Base-by-base conservation (phyloP, 805 yeast species). In the Schizosaccharomyces octosporus region DNA sequence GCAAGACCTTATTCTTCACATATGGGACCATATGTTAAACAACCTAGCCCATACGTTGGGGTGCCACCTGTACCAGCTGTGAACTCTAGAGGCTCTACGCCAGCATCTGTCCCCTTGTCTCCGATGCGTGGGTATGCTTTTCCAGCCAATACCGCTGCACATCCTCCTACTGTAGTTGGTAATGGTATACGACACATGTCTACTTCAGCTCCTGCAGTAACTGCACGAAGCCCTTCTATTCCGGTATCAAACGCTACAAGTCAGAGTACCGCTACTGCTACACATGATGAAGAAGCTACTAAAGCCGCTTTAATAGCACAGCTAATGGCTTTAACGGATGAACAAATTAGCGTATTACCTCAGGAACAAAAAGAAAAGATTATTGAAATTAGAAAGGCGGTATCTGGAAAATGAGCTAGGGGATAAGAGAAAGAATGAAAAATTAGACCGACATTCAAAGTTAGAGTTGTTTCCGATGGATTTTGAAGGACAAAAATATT, bases 241-340 rank as follows among this genome's bases (percentile, higher is more conserved):
- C 41, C 41, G 11, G 13, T 13, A 36, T 36, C 41, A 36, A 36
- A 36, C 15, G 11, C 41, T 36, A 36, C 41, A 13, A 36, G 41
- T 36, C 41, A 19, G 27, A 45, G 48, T 62, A 7, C 45, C 59
- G 11, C 55, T 27, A 36, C 62, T 64, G 17, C 60, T 17, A 63
- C 64, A 9, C 42, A 62, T 5, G 48, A 43, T 17, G 59, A 45
- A 17, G 27, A 45, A 19, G 51, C 57, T 24, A 76, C 73, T 61
- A 78, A 78, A 63, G 70, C 72, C 13, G 78, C 72, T 3, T 67
- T 81, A 62, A 74, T 81, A 39, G 76, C 73, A 63, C 81, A 79
- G 65, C 81, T 81, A 13, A 64, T 81, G 64, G 74, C 73, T 55
- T 70, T 81, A 41, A 70, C 77, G n/a, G 81, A 79, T 42, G 78